Evolutionary conservation across 2,329 filamentous ascomycete species (phyloP).

Genomic region (Aspergillus versicolor): DNA sequence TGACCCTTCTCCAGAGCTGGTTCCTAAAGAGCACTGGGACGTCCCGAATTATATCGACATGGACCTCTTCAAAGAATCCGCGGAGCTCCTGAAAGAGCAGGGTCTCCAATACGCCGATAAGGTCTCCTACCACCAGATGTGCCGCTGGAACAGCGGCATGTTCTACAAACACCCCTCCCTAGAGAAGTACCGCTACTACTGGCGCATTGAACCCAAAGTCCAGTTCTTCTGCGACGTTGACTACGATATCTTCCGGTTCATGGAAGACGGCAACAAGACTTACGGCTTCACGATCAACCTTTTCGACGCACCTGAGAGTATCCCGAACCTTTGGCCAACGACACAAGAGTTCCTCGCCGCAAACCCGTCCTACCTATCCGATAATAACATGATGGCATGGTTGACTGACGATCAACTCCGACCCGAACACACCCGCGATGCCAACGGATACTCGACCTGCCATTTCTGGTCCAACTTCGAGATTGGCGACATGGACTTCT

Average conservation of each 20-base stretch:
- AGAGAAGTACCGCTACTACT: conserved; percentile 82
- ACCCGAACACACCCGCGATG: conserved; percentile 75
- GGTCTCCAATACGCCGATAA: conserved; percentile 87
- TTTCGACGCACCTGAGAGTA: conserved; percentile 85
- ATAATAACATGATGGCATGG: conserved; percentile 86
- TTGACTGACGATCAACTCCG: conserved; percentile 74
- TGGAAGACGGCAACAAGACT: conserved; percentile 97
- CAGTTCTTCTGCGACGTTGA: conserved; percentile 99
- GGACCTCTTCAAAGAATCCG: conserved; percentile 81
- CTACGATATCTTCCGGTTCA: conserved; percentile 97
- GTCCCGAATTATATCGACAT: conserved; percentile 88
- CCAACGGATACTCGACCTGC: conserved; percentile 94
- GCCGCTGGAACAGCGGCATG: conserved; percentile 95
- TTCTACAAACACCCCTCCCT: conserved; percentile 97
- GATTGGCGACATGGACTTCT: conserved; percentile 90
- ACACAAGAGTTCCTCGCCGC: conserved; percentile 85
- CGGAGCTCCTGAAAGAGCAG: conserved; percentile 76
- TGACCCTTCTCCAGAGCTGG: conserved; percentile 61
- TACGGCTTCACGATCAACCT: conserved; percentile 98
- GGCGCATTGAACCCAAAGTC: conserved; percentile 97
- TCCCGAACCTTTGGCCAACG: conserved; percentile 91
- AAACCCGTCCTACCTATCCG: conserved; percentile 75
- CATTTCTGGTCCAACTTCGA: conserved; percentile 99
- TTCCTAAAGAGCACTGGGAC: conserved; percentile 94
- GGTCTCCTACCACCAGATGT: conserved; percentile 97